Evolutionary conservation across 805 yeast species (phyloP), one percentile per base, ranked within the genome.

Genomic region (Candida saitoana): DNA sequence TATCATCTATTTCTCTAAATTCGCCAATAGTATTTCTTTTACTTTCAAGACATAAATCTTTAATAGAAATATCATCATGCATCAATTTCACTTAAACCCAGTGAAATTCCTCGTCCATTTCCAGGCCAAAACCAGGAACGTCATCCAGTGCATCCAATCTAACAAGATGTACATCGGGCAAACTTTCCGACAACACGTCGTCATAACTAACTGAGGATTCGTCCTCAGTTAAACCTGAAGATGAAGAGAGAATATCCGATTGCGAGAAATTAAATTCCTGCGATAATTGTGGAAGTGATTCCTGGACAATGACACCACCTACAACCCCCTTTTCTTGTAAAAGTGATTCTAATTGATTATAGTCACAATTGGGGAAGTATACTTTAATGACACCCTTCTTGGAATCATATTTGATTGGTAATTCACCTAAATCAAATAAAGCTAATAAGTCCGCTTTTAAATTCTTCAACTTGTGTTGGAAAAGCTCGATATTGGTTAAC

Each of bases 281-380:
- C 11, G 5, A 12, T 11, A 29, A 9, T 29, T 29, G 12, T 5
- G 32, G 16, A 9, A 11, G n/a, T 12, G 32, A 12, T 29, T 43
- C 52, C n/a, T 71, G 65, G 48, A 62, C 59, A 15, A 84, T 79
- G 18, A 71, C 60, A 2, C 89, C 90, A 8, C 74, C 69, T 2
- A 74, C 57, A 5, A 85, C 76, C 18, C 77, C 84, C 45, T 77
- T 68, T 34, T 84, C 93, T 31, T 69, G 55, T 45, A 84, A 60
- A 45, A 85, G 60, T 16, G 48, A 46, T 50, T 81, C 83, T 50
- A 85, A 76, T 49, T 79, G 79, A 4, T 58, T 65, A 5, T 71
- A 61, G 45, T 84, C 87, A 45, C 84, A 73, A 56, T 84, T 85
- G 25, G 91, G 88, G 63, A 87, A 86, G 56, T 77, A 82, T 11